A percentile compares a stretch with the other conserved stretches of the same genome.
Conservation (phyloP, 2,329 filamentous ascomycete genomes). For the Torrubiella hemipterigena region DNA sequence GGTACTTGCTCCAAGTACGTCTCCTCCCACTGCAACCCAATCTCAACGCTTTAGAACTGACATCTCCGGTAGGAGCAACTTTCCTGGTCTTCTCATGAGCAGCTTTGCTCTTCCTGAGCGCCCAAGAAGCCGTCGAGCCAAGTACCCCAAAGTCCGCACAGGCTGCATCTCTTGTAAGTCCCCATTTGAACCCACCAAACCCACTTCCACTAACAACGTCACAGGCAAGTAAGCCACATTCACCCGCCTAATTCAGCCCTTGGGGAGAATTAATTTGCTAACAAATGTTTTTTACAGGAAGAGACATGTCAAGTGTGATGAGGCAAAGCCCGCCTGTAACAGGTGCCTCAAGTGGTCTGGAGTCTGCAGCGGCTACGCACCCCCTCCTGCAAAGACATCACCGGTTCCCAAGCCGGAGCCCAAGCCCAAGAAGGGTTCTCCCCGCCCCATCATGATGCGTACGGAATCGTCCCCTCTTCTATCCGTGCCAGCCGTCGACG, state of each 20-base stretch:
- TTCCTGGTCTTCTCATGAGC: slow-evolving; percentile 11
- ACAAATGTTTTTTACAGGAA: slow-evolving; percentile 11
- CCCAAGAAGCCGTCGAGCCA: slow-evolving; percentile 17
- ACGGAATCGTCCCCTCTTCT: too few relatives aligned
- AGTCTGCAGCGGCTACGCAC: slow-evolving; percentile 18
- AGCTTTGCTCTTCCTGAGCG: slow-evolving; percentile 17
- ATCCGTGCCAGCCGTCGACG: too few relatives aligned
- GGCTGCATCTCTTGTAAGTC: slow-evolving; percentile 20
- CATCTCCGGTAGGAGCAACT: too few relatives aligned
- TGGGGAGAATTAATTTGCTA: background rate
- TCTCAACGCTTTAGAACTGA: too few relatives aligned
- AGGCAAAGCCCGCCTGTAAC: slow-evolving; percentile 20
- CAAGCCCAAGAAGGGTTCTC: background rate
- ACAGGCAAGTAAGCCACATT: slow-evolving; percentile 15
- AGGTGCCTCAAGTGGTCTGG: slow-evolving; percentile 23
- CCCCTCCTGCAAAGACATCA: background rate
- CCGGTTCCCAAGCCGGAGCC: background rate
- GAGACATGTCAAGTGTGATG: slow-evolving; percentile 23
- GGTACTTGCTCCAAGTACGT: slow-evolving; percentile 2
- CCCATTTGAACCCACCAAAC: slow-evolving; percentile 1
- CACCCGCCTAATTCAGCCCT: background rate
- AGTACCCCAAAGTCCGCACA: slow-evolving; percentile 18
- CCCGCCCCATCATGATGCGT: background rate
- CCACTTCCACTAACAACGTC: background rate
- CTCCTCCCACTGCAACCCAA: too few relatives aligned